Base-by-base conservation (phyloP, 768 basidiomycete genomes). In the Exsudoporus frostii region DNA sequence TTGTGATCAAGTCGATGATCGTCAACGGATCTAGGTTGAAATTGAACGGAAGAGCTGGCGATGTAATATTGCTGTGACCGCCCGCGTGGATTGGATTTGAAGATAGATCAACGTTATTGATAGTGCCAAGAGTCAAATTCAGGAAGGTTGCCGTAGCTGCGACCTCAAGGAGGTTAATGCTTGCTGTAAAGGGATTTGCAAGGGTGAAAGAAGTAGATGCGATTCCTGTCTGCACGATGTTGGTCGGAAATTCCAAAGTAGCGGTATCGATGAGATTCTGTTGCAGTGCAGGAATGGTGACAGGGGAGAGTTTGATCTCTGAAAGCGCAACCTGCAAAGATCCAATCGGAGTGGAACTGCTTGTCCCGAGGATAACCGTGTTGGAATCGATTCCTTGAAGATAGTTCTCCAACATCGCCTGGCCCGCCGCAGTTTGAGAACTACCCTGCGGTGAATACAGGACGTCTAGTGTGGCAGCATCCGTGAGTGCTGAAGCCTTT, bases 141-240 rank as follows among this genome's bases (percentile, higher is more conserved):
- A 79, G 75, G 72, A 77, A 86, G 0, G 74, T 78, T 0, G 80
- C 86, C 6, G 69, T 77, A 1, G 85, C 79, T 2, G 68, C 70
- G 17, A 89, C 67, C 41, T 72, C 65, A n/a, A 85, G 63, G 15
- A 90, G 66, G 63, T 83, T 85, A 65, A 90, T 80, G 62, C 80
- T 80, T 17, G 87, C 85, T 0, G 85, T 87, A 70, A 90, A 90
- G 0, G 86, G 86, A 60, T 90, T 86, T 19, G 74, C 70, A 27
- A 90, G 73, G 1, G 70, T 74, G 62, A 88, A 86, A 1, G 79
- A 70, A 5, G 80, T 72, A n/a, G 75, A 74, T 2, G 85, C 84
- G 19, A 84, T 65, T 13, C 82, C 83, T 1, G 81, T 87, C 56
- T 76, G 69, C 17, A 77, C 80, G 41, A 89, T 84, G 59, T 88